Evolutionary conservation across 805 yeast genomes (phyloP).

Genomic region (Saccharomyces eubayanus): DNA sequence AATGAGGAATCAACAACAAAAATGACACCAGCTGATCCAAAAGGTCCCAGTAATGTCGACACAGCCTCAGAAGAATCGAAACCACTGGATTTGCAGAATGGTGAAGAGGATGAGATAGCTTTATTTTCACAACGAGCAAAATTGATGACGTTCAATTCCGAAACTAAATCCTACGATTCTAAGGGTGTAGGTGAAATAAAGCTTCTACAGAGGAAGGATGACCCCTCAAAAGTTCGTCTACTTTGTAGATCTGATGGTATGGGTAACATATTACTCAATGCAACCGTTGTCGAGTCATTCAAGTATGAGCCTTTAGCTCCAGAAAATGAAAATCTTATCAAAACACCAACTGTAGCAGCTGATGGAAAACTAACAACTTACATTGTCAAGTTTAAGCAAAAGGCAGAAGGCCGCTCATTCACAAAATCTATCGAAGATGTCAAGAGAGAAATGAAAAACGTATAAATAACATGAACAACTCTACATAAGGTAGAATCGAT

Average conservation of each 20-base stretch:
- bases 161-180: constrained; percentile 45
- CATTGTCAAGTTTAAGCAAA: constrained; percentile 60
- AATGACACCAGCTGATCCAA: constrained; percentile 20
- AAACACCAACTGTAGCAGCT: constrained; percentile 53
- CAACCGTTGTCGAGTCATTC: constrained; percentile 48
- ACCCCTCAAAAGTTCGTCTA: constrained; percentile 53
- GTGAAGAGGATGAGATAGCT: constrained; percentile 75
- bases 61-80: constrained; percentile 45
- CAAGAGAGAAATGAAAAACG: constrained; percentile 25
- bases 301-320: constrained; percentile 44
- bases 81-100: constrained; percentile 44
- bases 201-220: constrained; percentile 51
- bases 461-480: neutral
- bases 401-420: constrained; percentile 30
- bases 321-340: constrained; percentile 59
- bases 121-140: constrained; percentile 63
- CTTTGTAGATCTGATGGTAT: constrained; percentile 86
- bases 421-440: constrained; percentile 27
- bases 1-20: constrained; percentile 12
- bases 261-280: constrained; percentile 67
- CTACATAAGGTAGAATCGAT: neutral
- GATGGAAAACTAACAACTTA: constrained; percentile 58
- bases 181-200: constrained; percentile 81
- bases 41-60: constrained; percentile 36
- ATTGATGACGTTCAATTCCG: constrained; percentile 50